Evolutionary conservation across 148 eudicot genomes (phyloP), one percentile per base, ranked within the genome.

Genomic region (Linanthus parryae): DNA sequence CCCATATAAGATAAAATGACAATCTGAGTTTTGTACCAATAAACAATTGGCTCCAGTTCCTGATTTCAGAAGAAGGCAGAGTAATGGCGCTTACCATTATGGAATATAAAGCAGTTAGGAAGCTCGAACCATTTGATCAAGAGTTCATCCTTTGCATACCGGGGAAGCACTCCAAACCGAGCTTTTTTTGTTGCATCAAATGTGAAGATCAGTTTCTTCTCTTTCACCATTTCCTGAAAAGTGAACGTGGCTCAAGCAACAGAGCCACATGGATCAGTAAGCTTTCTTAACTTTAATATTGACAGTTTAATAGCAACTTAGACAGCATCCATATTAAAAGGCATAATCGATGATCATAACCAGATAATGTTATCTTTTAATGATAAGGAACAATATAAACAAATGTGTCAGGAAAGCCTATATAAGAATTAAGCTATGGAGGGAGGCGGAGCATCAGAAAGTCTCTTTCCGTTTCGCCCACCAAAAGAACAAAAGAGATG

Each of bases 31-130:
- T 7, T n/a, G 10, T 17, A 25, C 38, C n/a, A 18, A 25, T 10
- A n/a, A n/a, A n/a, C n/a, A n/a, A n/a, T n/a, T n/a, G n/a, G n/a
- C n/a, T n/a, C n/a, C n/a, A n/a, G n/a, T n/a, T n/a, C n/a, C n/a
- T n/a, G 30, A 37, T 28, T 29, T 43, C 48, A 41, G 33, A 29
- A 44, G 8, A 54, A 39, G 8, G 48, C 23, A 36, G 21, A 61
- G 43, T 17, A 53, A 54, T 29, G 14, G 50, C 39, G 68, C 94
- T 40, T 55, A 92, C 98, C 94, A 56, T 92, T 87, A 52, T 92
- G 98, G 61, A 92, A 92, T 74, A 92, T 87, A 79, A 86, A 92
- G 73, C 98, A 87, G 63, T 79, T 87, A 44, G 98, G 96, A 67
- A 92, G 94, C 70, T 92, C 96, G 63, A 92, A 87, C 98, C 98